Evolutionary conservation across 2,329 filamentous ascomycete genomes (phyloP).

Genomic region (Cladosporium austrohemisphaericum): DNA sequence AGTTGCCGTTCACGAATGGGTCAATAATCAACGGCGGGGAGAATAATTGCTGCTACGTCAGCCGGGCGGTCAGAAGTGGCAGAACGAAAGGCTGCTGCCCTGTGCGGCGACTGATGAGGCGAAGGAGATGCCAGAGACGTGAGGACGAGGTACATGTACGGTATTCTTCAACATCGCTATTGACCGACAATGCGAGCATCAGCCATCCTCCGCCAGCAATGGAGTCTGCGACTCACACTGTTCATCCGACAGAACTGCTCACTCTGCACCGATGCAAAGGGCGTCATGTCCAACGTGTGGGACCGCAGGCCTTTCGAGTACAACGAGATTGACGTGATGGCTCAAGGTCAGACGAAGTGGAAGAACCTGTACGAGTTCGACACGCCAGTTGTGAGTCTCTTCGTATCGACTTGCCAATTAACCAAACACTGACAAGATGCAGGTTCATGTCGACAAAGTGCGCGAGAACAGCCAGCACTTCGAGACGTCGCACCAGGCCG

Average conservation of each 20-base stretch:
- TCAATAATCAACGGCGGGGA: constrained; percentile 8
- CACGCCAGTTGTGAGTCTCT: constrained; percentile 64
- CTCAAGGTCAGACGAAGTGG: constrained; percentile 61
- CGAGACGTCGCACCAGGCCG: constrained; percentile 54
- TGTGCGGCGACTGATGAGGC: neutral
- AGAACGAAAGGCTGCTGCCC: no score
- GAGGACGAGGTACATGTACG: no score
- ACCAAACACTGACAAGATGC: constrained; percentile 1
- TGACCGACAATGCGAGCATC: constrained; percentile 20
- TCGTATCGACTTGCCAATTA: neutral
- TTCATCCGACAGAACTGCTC: constrained; percentile 71
- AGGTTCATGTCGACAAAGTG: constrained; percentile 62
- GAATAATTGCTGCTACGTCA: constrained; percentile 9
- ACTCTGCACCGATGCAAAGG: constrained; percentile 65
- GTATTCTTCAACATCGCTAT: no score
- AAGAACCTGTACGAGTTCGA: constrained; percentile 75
- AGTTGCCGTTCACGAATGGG: neutral
- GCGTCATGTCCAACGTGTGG: constrained; percentile 65
- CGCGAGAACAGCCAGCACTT: constrained; percentile 50
- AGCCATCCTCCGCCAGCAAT: constrained; percentile 17
- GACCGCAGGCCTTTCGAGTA: constrained; percentile 64
- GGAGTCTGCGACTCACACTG: constrained; percentile 54
- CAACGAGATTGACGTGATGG: constrained; percentile 66
- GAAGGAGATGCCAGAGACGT: no score
- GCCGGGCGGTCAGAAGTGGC: constrained; percentile 7